These are phyloP conservation scores for Eimeria acervulina DNA, from an alignment of 169 alveolate species.

Conservation along the genomic window DNA sequence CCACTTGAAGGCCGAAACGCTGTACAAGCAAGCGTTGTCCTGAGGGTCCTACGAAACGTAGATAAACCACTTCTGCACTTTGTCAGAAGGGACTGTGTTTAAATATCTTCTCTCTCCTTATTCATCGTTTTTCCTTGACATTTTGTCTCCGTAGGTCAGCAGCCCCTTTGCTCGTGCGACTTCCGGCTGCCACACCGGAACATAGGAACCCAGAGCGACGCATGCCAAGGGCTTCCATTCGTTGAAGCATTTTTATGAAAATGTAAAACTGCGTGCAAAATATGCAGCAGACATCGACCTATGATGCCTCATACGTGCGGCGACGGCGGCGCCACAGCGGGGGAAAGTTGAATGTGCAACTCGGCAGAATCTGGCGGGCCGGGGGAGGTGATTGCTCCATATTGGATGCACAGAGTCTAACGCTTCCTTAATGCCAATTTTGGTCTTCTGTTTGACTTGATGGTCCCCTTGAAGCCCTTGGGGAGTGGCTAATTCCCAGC, in stretches of 20 bases:
- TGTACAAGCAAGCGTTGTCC: not conserved
- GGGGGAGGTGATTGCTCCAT: not conserved
- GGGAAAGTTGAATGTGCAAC: not conserved
- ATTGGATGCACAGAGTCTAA: not conserved
- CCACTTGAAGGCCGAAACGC: not conserved
- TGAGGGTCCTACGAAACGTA: not conserved
- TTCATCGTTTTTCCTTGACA: not conserved
- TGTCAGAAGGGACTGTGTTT: not conserved
- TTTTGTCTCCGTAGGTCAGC: slow-evolving; percentile 35
- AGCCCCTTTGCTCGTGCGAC: slow-evolving; percentile 44
- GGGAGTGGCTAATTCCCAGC: slow-evolving; percentile 47
- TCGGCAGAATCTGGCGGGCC: not conserved
- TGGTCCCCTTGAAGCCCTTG: not conserved
- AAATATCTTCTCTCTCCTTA: not conserved
- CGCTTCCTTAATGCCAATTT: not conserved
- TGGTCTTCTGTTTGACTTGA: not conserved
- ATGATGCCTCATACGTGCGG: not conserved
- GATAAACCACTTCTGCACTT: slow-evolving; percentile 3
- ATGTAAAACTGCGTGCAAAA: not conserved
- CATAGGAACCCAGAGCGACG: not conserved
- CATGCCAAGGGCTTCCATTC: slow-evolving; percentile 29
- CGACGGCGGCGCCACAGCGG: slow-evolving; percentile 55
- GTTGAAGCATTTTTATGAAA: not conserved
- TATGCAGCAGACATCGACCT: slow-evolving; percentile 34
- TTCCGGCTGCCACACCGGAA: not conserved